Base-by-base conservation (phyloP, 441 rosid species). In the Macaranga tanarius region DNA sequence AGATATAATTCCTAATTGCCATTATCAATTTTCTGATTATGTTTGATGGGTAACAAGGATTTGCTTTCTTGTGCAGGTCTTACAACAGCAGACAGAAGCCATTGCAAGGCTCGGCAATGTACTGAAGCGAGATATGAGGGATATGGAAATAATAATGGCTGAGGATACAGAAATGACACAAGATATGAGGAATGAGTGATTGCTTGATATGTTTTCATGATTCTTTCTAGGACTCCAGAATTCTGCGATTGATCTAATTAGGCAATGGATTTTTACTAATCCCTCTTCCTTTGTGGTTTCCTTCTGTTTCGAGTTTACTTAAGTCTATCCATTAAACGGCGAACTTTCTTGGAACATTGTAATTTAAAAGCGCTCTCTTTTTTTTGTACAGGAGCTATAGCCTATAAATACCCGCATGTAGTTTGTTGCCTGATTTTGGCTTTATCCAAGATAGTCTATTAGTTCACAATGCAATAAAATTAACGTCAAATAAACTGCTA, bases 11-110 rank as follows among this genome's bases (percentile, higher is more conserved):
- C 11, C 22, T 54, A 54, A 54, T 54, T 34, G 38, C 7, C 25
- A 54, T 54, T 54, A 7, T 20, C 10, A 20, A 28, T 56, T 10
- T 26, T 56, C 15, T 22, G 22, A 62, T 50, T 11, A 57, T 15
- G 28, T 44, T 34, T 47, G 64, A 48, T 26, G 6, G 26, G 38
- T 71, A 44, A 64, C 40, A 54, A n/a, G 17, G 26, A 50, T 56
- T 73, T 23, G 31, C 28, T 69, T 34, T 13, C 50, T 69, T 65
- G 44, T 55, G 34, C 83, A 96, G 97, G 99, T 93, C 55, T 80
- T 92, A 73, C 98, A 93, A 64, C 96, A 89, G 66, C 97, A 93
- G 83, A 93, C 97, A 0, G 96, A 88, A 79, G 98, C 98, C 59
- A 85, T 93, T 42, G 96, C 93, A 60, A 88, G 91, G 78, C 90